Conservation (phyloP, 352 stramenopile species). For the Saprolegnia parasitica region DNA sequence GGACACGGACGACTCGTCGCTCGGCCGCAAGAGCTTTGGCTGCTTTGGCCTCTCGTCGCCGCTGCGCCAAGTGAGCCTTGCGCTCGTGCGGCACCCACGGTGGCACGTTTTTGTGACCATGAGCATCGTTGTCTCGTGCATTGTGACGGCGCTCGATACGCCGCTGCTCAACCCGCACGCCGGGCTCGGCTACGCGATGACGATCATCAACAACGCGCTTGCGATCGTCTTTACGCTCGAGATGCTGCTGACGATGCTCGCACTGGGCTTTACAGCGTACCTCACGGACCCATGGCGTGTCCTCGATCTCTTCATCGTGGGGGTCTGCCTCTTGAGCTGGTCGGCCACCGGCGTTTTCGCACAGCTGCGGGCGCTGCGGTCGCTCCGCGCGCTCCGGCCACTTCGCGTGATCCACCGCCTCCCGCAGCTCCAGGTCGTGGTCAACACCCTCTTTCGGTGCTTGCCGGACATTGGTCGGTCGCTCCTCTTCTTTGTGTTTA, state of each 20-base stretch:
- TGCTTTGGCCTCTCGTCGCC: slow-evolving; percentile 14
- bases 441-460: slow-evolving; percentile 85
- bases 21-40: not conserved
- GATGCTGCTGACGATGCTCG: slow-evolving; percentile 87
- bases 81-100: slow-evolving; percentile 30
- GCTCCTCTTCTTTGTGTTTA: slow-evolving; percentile 83
- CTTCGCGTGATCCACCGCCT: slow-evolving; percentile 87
- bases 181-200: slow-evolving; percentile 39
- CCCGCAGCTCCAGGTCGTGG: slow-evolving; percentile 84
- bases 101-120: slow-evolving; percentile 43
- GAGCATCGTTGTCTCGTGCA: slow-evolving; percentile 54
- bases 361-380: slow-evolving; percentile 75
- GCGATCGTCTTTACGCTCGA: slow-evolving; percentile 80
- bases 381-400: slow-evolving; percentile 82
- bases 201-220: slow-evolving; percentile 66
- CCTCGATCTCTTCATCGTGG: slow-evolving; percentile 84
- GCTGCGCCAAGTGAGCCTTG: slow-evolving; percentile 32
- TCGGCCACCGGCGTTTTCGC: slow-evolving; percentile 36
- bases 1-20: not conserved
- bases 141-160: slow-evolving; percentile 84
- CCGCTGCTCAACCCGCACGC: slow-evolving; percentile 62
- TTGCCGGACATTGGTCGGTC: slow-evolving; percentile 89
- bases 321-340: slow-evolving; percentile 65
- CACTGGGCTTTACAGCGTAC: slow-evolving; percentile 81
- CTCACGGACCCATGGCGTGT: slow-evolving; percentile 85